phyloP scores from a whole-genome alignment of 192 early-diverging fungal species.

The Gryganskiella cystojenkinii region DNA sequence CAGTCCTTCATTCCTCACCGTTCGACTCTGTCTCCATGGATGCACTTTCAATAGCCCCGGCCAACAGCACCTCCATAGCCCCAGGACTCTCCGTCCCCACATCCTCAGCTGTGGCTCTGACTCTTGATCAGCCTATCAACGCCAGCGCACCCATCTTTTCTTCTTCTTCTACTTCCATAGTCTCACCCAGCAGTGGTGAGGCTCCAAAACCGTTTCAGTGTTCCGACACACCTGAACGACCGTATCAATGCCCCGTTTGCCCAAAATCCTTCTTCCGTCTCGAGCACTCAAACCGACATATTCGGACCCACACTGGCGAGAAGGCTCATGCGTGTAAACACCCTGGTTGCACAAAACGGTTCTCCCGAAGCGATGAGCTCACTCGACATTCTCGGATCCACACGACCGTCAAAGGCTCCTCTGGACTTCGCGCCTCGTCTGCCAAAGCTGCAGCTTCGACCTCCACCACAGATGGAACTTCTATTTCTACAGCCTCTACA shows the following conservation, averaged over 20 bases:
- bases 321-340: slow-evolving; percentile 82
- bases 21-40: not conserved
- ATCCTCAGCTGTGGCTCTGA: not conserved
- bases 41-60: slow-evolving; percentile 8
- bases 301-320: slow-evolving; percentile 88
- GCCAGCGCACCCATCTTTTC: slow-evolving; percentile 15
- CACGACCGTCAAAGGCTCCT: slow-evolving; percentile 46
- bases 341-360: slow-evolving; percentile 81
- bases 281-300: slow-evolving; percentile 86
- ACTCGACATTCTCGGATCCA: slow-evolving; percentile 77
- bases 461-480: slow-evolving; percentile 75
- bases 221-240: slow-evolving; percentile 58
- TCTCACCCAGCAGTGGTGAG: slow-evolving; percentile 32
- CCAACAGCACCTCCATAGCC: not conserved
- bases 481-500: too few species aligned
- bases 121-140: not conserved
- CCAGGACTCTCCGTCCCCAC: not conserved
- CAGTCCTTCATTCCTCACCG: too few species aligned
- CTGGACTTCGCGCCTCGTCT: slow-evolving; percentile 59
- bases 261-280: slow-evolving; percentile 78
- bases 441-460: slow-evolving; percentile 73
- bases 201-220: slow-evolving; percentile 50
- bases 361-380: slow-evolving; percentile 82
- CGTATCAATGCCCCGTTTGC: slow-evolving; percentile 81
- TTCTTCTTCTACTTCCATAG: slow-evolving; percentile 25